Evolutionary conservation across 2,329 filamentous ascomycete species (phyloP), one percentile per base, ranked within the genome.

Genomic region (Aspergillus pseudoviridinutans): DNA sequence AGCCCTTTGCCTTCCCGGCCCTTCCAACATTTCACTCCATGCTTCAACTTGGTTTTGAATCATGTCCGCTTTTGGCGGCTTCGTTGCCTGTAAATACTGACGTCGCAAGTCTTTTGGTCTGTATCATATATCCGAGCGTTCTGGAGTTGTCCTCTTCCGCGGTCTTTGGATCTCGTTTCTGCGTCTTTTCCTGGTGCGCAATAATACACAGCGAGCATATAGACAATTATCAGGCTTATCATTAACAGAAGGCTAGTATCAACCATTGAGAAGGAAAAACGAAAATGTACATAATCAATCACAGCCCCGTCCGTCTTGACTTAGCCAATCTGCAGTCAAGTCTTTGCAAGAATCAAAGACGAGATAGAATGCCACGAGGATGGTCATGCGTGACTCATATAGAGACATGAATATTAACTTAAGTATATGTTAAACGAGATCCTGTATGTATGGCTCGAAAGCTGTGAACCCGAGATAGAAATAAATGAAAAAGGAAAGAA

Each of bases 381-480:
- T 24, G 22, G 12, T 24, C 22, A 24, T 24, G 24, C 44, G 20
- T 47, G 12, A 47, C 12, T 47, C 24, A 27, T 27, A 47, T 14
- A 47, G 24, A 47, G 44, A 24, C 44, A 14, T 47, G 44, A 27
- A 14, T 47, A 27, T 47, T 47, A 47, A 47, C 44, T 25, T 47
- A 47, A 47, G 8, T 47, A 47, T 47, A 27, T 47, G 44, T 41
- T n/a, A 51, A 49, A 42, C 20, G 8, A 35, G 22, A 56, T 29
- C 25, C 25, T 32, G 53, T 25, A 54, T 38, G 54, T 54, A 56
- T 51, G 46, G n/a, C 20, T 46, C 42, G 4, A 14, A 24, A 52
- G 24, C 38, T 55, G 42, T 6, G 50, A 35, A 51, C 50, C 29
- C 47, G 25, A 49, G 35, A 54, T 28, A 44, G n/a, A 24, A 28